Percentiles rank a stretch among this genome's conserved stretches.
phyloP scores from a whole-genome alignment of 202 grass and related monocot genomes.

The Setaria italica region DNA sequence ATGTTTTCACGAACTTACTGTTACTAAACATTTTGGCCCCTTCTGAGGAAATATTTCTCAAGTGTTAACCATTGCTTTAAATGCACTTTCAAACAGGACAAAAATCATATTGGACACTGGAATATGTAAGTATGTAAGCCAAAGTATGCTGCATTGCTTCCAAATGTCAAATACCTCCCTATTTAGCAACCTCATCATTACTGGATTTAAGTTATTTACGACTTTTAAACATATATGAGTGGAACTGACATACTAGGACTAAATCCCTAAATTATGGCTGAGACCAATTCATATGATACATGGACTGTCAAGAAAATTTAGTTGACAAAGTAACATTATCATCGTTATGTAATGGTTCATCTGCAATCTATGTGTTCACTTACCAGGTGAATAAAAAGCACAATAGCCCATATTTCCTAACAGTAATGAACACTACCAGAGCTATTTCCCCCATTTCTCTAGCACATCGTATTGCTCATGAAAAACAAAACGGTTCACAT shows the following conservation, averaged over 20 bases:
- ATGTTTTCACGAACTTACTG: constrained; percentile 8
- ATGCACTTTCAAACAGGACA: constrained; percentile 1
- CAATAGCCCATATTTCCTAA: background rate
- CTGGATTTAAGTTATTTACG: background rate
- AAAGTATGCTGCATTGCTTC: background rate
- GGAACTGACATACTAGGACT: background rate
- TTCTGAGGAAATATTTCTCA: background rate
- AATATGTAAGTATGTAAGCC: constrained; percentile 1
- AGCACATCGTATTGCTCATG: background rate
- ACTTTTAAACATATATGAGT: background rate
- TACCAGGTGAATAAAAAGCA: constrained; percentile 18
- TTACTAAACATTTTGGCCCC: background rate
- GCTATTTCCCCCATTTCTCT: background rate
- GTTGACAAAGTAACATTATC: background rate
- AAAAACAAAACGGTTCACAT: background rate
- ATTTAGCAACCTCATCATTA: background rate
- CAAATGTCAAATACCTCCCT: constrained; percentile 11
- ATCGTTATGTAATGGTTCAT: background rate
- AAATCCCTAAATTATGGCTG: background rate
- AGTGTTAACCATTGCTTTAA: constrained; percentile 3
- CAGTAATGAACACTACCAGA: background rate
- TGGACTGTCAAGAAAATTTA: constrained; percentile 11
- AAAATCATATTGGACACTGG: background rate
- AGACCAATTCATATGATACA: constrained; percentile 15
- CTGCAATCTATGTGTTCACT: background rate